Conservation (phyloP, 106 monocot genomes). For the Allium sativum region DNA sequence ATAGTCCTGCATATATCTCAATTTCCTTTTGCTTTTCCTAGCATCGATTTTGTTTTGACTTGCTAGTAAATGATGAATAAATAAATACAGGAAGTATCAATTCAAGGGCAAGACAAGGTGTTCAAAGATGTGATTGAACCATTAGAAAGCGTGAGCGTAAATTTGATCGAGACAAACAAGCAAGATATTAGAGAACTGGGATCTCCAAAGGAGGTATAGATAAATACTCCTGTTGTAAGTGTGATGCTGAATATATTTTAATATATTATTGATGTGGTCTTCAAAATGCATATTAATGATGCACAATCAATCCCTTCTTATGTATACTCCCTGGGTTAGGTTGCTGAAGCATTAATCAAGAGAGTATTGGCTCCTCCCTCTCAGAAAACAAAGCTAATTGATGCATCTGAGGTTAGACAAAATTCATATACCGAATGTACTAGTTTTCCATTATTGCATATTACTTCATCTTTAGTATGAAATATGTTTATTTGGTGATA, state of each 20-base stretch:
- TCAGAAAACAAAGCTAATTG: slow-evolving; percentile 81
- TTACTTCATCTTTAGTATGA: neutral
- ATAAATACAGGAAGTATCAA: slow-evolving; percentile 58
- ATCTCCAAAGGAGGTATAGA: slow-evolving; percentile 62
- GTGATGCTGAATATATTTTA: neutral
- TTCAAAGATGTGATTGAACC: slow-evolving; percentile 98
- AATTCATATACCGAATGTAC: neutral
- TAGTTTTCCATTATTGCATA: neutral
- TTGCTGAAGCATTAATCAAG: slow-evolving; percentile 65
- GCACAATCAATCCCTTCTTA: neutral
- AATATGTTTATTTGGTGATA: neutral
- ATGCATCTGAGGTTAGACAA: slow-evolving; percentile 71
- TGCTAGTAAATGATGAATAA: too few relatives aligned
- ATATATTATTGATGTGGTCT: neutral
- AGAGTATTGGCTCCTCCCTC: slow-evolving; percentile 68
- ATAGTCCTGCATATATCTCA: too few relatives aligned
- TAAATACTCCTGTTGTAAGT: neutral
- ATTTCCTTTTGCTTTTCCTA: too few relatives aligned
- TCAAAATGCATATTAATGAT: neutral
- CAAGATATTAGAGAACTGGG: slow-evolving; percentile 73
- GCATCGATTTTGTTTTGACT: too few relatives aligned
- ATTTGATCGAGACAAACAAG: slow-evolving; percentile 63
- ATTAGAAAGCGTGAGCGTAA: slow-evolving; percentile 87
- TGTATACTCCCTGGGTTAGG: slow-evolving; percentile 22
- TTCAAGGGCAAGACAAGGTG: slow-evolving; percentile 93